Conservation (phyloP, 257 asterid genomes). For the Dorcoceras hygrometricum region DNA sequence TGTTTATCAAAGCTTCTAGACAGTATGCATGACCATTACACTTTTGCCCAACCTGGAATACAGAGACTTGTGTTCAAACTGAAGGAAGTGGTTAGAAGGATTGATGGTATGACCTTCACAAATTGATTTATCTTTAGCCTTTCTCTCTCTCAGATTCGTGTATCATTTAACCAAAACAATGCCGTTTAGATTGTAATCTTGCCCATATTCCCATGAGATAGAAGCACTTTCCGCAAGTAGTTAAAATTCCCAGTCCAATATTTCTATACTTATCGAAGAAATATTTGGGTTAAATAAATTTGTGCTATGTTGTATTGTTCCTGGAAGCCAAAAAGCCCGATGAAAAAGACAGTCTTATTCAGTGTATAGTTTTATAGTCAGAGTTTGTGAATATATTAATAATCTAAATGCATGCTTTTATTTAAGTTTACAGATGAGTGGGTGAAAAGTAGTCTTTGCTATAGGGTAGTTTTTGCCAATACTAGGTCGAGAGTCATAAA, state of each 20-base stretch:
- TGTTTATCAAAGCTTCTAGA: constrained; percentile 93
- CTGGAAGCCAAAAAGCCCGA: too few species aligned
- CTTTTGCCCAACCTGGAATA: constrained; percentile 99
- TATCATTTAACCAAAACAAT: background rate
- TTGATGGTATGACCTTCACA: constrained; percentile 58
- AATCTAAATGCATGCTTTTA: background rate
- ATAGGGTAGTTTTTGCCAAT: background rate
- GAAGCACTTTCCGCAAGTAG: constrained; percentile 3
- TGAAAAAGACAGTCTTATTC: background rate
- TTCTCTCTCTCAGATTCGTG: background rate
- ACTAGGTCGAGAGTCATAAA: background rate
- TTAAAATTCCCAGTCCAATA: background rate
- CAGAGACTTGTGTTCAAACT: constrained; percentile 94
- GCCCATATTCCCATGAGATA: background rate
- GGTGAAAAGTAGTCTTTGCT: background rate
- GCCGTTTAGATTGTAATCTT: background rate
- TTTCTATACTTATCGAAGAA: constrained; percentile 10
- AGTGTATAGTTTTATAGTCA: background rate
- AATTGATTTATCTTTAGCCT: background rate
- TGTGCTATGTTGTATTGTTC: background rate
- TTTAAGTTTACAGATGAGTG: background rate
- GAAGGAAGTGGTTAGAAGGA: constrained; percentile 92
- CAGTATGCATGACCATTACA: constrained; percentile 99
- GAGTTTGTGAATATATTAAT: background rate
- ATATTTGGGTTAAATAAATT: background rate